A percentile compares a stretch with the other conserved stretches of the same genome.
Conservation (phyloP, 108 stramenopile species). For the Fragilaria crotonensis region DNA sequence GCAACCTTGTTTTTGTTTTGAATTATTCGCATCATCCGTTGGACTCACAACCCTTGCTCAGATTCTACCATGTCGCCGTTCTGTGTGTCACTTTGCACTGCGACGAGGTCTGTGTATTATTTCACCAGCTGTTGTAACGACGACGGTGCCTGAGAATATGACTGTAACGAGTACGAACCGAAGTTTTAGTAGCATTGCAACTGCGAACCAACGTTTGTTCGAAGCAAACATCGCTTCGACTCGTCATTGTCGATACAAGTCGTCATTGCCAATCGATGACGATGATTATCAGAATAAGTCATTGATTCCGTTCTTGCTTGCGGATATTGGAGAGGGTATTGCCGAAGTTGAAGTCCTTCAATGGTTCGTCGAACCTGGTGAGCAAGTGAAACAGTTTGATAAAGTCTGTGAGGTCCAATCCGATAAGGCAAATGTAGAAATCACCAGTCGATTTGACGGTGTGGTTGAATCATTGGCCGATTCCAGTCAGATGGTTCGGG, state of each 20-base stretch:
- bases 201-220: no score
- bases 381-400: constrained; percentile 88
- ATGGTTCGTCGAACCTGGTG: constrained; percentile 88
- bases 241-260: not conserved
- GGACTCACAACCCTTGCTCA: no score
- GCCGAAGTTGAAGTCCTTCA: constrained; percentile 95
- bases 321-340: constrained; percentile 99
- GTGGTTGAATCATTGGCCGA: constrained; percentile 54
- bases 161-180: no score
- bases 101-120: no score
- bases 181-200: no score
- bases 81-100: no score
- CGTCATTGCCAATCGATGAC: not conserved
- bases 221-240: no score
- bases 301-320: constrained; percentile 66
- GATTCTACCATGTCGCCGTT: no score
- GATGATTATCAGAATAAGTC: not conserved
- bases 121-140: no score
- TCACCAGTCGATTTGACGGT: constrained; percentile 93
- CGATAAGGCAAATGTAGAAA: constrained; percentile 99
- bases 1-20: no score
- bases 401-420: constrained; percentile 92
- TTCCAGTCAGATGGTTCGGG: constrained; percentile 85
- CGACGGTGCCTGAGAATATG: no score
- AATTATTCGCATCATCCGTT: no score